Evolutionary conservation across 139 green algal genomes (phyloP).

Genomic region (Coelastrella sp.): DNA sequence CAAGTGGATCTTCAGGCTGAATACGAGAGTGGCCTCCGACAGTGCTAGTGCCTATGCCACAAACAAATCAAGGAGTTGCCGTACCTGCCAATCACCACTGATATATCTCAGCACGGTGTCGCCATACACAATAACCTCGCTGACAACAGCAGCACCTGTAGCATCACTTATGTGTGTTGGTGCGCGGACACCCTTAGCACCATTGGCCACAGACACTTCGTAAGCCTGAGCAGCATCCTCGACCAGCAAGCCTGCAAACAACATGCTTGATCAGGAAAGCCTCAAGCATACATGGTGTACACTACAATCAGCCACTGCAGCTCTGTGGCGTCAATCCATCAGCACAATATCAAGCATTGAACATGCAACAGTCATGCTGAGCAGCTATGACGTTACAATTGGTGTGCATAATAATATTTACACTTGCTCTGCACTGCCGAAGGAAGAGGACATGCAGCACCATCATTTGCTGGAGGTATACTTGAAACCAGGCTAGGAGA

Average conservation of each 20-base stretch:
- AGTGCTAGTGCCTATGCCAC: not conserved
- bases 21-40: too few relatives aligned
- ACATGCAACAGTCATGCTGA: too few relatives aligned
- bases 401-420: too few relatives aligned
- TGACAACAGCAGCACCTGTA: conserved; percentile 47
- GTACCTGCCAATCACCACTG: conserved; percentile 45
- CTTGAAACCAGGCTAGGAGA: too few relatives aligned
- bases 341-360: too few relatives aligned
- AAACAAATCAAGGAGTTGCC: not conserved
- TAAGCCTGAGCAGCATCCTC: conserved; percentile 86
- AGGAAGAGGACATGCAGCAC: too few relatives aligned
- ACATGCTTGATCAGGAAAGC: too few relatives aligned
- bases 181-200: conserved; percentile 70
- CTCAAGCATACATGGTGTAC: too few relatives aligned
- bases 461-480: not conserved
- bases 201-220: conserved; percentile 71
- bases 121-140: conserved; percentile 95
- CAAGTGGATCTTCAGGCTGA: too few relatives aligned
- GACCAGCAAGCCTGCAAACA: conserved; percentile 85
- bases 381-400: too few relatives aligned
- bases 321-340: too few relatives aligned
- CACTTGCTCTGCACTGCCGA: too few relatives aligned
- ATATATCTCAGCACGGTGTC: conserved; percentile 89
- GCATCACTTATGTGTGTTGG: conserved; percentile 67
- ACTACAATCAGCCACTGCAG: not conserved